These are phyloP conservation scores for Epichloe sibirici DNA, from an alignment of 2,329 filamentous ascomycete species.

Conservation along the genomic window DNA sequence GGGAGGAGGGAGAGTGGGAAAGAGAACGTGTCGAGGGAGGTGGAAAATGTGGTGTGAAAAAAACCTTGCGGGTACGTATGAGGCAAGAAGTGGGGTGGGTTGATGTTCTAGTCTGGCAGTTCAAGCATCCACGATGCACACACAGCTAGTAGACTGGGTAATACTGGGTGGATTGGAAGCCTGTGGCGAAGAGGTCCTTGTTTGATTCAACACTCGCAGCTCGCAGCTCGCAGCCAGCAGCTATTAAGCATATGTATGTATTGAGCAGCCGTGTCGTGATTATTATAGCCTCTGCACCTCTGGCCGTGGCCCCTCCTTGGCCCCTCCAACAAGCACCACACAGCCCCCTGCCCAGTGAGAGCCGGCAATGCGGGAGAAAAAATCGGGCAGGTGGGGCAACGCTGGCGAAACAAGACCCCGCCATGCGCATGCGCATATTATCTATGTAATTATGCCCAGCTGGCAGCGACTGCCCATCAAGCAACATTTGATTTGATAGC, in stretches of 20 bases:
- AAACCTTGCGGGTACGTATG: background rate
- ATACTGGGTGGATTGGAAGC: too few relatives aligned
- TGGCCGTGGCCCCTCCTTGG: background rate
- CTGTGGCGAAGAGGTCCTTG: too few relatives aligned
- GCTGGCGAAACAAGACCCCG: conserved; percentile 6
- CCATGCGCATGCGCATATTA: background rate
- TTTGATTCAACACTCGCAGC: too few relatives aligned
- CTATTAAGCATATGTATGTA: too few relatives aligned
- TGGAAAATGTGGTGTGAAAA: conserved; percentile 7
- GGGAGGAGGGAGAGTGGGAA: conserved; percentile 15
- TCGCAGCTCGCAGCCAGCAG: too few relatives aligned
- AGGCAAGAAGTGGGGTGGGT: background rate
- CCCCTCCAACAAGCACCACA: background rate
- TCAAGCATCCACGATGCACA: background rate
- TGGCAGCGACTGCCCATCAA: too few relatives aligned
- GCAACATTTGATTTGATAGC: too few relatives aligned
- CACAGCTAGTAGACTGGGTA: background rate
- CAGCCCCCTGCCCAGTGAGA: conserved; percentile 1
- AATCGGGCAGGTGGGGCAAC: conserved; percentile 11
- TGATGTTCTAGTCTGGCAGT: background rate
- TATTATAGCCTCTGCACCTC: background rate
- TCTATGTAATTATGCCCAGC: too few relatives aligned
- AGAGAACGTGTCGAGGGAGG: conserved; percentile 11
- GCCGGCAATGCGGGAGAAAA: conserved; percentile 7
- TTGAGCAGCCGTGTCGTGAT: background rate